Evolutionary conservation across 192 early-diverging fungal genomes (phyloP).

Genomic region (Podila clonocystis): DNA sequence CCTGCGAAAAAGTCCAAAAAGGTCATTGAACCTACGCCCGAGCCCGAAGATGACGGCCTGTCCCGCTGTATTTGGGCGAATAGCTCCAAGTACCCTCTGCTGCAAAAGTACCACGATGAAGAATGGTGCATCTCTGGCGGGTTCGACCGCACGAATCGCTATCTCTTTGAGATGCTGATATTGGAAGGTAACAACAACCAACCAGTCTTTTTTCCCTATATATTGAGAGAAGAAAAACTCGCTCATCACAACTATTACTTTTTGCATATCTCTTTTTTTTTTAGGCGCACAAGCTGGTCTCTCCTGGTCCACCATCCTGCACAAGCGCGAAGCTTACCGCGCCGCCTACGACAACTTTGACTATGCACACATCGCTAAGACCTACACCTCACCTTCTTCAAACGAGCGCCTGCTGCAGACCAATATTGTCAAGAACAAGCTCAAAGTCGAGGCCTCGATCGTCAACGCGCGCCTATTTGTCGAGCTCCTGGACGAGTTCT

Average conservation of each 20-base stretch:
- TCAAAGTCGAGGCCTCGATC: slow-evolving; percentile 48
- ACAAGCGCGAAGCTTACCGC: slow-evolving; percentile 46
- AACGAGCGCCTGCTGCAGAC: slow-evolving; percentile 37
- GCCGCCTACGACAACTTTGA: slow-evolving; percentile 43
- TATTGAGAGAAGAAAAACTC: too few relatives aligned
- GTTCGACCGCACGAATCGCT: slow-evolving; percentile 39
- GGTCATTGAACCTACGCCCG: not conserved
- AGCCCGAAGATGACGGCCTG: slow-evolving; percentile 17
- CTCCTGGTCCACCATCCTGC: slow-evolving; percentile 43
- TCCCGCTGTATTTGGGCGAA: slow-evolving; percentile 31
- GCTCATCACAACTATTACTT: too few relatives aligned
- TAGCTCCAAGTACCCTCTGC: slow-evolving; percentile 23
- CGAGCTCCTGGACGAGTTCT: slow-evolving; percentile 24
- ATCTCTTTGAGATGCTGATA: slow-evolving; percentile 50
- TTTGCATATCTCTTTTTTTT: not conserved
- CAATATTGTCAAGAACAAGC: slow-evolving; percentile 41
- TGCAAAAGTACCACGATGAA: slow-evolving; percentile 43
- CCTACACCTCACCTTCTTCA: slow-evolving; percentile 23
- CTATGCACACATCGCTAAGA: slow-evolving; percentile 31
- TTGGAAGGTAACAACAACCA: slow-evolving; percentile 16
- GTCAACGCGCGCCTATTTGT: slow-evolving; percentile 31
- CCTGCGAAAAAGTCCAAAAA: not conserved
- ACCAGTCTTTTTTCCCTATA: too few relatives aligned
- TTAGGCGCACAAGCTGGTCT: slow-evolving; percentile 47
- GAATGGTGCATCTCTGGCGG: slow-evolving; percentile 36